Percentiles rank a stretch among this genome's conserved stretches.
Conservation (phyloP, 2,329 filamentous ascomycete species). For the Calycina herbarum region DNA sequence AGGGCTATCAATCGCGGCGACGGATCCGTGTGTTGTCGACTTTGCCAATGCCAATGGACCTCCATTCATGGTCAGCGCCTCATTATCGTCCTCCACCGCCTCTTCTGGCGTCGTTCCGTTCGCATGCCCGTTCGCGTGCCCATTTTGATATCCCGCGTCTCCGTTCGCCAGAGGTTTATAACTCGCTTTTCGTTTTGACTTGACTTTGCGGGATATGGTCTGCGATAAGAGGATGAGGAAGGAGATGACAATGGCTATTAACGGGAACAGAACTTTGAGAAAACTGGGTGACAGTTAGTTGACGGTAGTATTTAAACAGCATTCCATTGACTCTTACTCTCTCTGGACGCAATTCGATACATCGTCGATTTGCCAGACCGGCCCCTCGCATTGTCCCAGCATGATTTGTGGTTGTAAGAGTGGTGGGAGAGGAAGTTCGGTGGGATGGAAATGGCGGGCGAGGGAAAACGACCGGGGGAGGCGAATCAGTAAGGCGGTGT, state of each 20-base stretch:
- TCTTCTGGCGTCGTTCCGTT: constrained; percentile 44
- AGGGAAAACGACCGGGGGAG: not conserved
- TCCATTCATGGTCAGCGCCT: constrained; percentile 55
- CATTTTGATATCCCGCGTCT: constrained; percentile 36
- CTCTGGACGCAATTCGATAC: constrained; percentile 57
- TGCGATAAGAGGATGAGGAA: constrained; percentile 64
- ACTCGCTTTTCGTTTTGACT: constrained; percentile 51
- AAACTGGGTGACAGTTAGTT: constrained; percentile 54
- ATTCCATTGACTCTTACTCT: constrained; percentile 10
- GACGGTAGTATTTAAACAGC: not conserved
- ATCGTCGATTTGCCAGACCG: constrained; percentile 62
- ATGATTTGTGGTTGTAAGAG: constrained; percentile 14
- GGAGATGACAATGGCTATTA: constrained; percentile 70
- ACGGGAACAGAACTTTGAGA: constrained; percentile 76
- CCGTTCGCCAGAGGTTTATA: constrained; percentile 58
- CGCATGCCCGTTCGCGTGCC: constrained; percentile 21
- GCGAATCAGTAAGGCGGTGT: constrained; percentile 4
- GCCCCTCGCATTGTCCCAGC: constrained; percentile 35
- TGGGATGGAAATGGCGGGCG: constrained; percentile 1
- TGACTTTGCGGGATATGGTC: constrained; percentile 52
- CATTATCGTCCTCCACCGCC: constrained; percentile 60
- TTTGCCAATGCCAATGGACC: constrained; percentile 59
- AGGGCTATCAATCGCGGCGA: constrained; percentile 75
- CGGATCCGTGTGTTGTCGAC: constrained; percentile 61
- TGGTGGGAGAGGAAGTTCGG: not conserved